phyloP scores from a whole-genome alignment of 805 yeast species.

The Lipomyces kockii region DNA sequence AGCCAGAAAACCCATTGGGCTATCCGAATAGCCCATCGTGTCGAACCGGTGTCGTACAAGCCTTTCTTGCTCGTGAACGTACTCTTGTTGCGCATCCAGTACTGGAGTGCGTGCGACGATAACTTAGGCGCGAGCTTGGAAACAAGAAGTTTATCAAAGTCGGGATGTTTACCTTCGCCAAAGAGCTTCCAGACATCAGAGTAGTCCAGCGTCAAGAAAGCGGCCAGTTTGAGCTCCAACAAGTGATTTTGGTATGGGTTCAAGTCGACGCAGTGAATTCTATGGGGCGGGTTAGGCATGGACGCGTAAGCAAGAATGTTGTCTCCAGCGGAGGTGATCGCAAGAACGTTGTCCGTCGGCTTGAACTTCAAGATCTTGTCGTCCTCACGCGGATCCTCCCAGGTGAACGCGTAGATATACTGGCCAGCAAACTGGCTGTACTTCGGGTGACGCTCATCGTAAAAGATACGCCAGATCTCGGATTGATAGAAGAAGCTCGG shows the following conservation, averaged over 20 bases:
- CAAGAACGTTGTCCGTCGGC: constrained; percentile 71
- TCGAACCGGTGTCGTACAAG: constrained; percentile 78
- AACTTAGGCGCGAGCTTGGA: constrained; percentile 66
- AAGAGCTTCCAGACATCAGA: constrained; percentile 74
- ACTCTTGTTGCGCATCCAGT: constrained; percentile 70
- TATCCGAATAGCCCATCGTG: constrained; percentile 81
- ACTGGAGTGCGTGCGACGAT: constrained; percentile 81
- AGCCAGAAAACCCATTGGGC: constrained; percentile 63
- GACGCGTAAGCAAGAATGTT: constrained; percentile 75
- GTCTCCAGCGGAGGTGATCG: constrained; percentile 88
- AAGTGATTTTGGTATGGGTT: constrained; percentile 84
- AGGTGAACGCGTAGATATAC: constrained; percentile 84
- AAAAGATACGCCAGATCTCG: constrained; percentile 79
- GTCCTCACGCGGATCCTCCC: constrained; percentile 91
- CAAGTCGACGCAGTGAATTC: constrained; percentile 83
- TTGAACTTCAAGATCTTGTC: constrained; percentile 64
- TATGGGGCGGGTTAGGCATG: constrained; percentile 70
- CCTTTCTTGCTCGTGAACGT: constrained; percentile 67
- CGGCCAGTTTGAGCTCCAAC: constrained; percentile 76
- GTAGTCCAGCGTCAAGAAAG: constrained; percentile 60
- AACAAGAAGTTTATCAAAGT: constrained; percentile 58
- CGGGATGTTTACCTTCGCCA: constrained; percentile 70
- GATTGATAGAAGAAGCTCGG: constrained; percentile 81
- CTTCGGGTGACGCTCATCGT: constrained; percentile 69
- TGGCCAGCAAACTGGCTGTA: constrained; percentile 76